These are phyloP conservation scores for Lachancea fermentati DNA, from an alignment of 805 yeast genomes.

Conservation along the genomic window DNA sequence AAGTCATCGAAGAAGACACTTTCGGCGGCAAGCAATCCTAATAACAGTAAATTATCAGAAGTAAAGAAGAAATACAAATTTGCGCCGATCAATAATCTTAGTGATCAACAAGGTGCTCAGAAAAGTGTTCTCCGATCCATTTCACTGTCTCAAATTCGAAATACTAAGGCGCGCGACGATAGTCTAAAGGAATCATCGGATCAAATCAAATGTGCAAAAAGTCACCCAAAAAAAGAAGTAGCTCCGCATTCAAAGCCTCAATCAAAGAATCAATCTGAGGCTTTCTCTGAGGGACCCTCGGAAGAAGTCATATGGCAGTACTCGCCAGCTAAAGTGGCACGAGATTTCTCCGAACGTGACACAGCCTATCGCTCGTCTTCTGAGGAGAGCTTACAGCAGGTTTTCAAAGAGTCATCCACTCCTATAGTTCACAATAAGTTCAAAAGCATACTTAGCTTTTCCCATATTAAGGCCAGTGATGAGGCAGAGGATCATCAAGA, in stretches of 20 bases:
- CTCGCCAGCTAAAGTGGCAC: conserved; percentile 18
- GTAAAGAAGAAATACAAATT: conserved; percentile 23
- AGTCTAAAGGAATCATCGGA: no score
- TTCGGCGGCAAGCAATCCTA: conserved; percentile 18
- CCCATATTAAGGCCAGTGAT: conserved; percentile 15
- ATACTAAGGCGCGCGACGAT: conserved; percentile 12
- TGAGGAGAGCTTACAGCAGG: conserved; percentile 5
- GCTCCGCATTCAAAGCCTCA: no score
- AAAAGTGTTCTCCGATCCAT: conserved; percentile 21
- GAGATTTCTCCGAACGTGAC: conserved; percentile 8
- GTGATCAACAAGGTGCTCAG: conserved; percentile 8
- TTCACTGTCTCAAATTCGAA: conserved; percentile 28
- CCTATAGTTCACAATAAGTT: conserved; percentile 26
- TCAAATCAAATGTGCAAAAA: no score
- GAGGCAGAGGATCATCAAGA: conserved; percentile 1
- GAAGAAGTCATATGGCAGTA: conserved; percentile 33
- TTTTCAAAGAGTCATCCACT: conserved; percentile 24
- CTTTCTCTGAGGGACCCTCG: conserved; percentile 15
- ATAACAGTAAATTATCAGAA: conserved; percentile 6
- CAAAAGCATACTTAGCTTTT: conserved; percentile 23
- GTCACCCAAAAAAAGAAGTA: no score
- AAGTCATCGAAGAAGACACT: neutral
- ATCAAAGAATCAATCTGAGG: no score
- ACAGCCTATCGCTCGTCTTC: conserved; percentile 3
- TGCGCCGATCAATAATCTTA: conserved; percentile 25